Base-by-base conservation (phyloP, 805 yeast genomes). In the Metschnikowia henanensis region DNA sequence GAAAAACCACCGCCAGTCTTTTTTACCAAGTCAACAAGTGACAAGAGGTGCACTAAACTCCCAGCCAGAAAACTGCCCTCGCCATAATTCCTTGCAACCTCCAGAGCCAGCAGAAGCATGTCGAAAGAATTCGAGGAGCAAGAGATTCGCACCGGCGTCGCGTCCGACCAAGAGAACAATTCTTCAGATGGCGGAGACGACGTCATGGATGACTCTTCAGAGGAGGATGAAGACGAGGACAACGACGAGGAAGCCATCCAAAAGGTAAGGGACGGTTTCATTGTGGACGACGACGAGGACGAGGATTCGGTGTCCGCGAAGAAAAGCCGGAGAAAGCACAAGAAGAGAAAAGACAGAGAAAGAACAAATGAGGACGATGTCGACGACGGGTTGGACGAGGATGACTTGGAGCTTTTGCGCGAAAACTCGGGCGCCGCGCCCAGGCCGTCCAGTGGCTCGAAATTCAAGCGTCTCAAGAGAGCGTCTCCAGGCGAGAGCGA, bases 221-320 rank as follows among this genome's bases (percentile, higher is more conserved):
- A 87, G 43, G 97, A 91, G 48, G 97, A 90, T 31, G 96, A 87
- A 6, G 95, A 87, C 29, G 91, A 84, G 35, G 96, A 88, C 23
- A 70, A 70, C 32, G 95, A 90, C 58, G 97, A 86, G 58, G 97
- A 91, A 52, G 97, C 91, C 58, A 81, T 86, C 36, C 77, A 84
- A 52, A 79, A 79, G 55, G 84, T 91, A 32, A 80, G 92, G 37
- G 96, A 90, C 49, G 97, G 97, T 0, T 90, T 92, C 64, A 91
- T 92, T 57, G 97, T 88, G 16, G 97, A 90, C 56, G 96, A 88
- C 55, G 96, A 86, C 46, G 95, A 83, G 17, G 83, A 75, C 19
- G 83, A 74, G 12, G 82, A 69, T n/a, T 52, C 50, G 41, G 61
- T 54, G 16, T 56, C 53, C 8, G 51, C 49, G 21, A 46, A 40